Percentiles rank a stretch among this genome's conserved stretches.
Conservation (phyloP, 306 rosid species). For the Quercus variabilis region DNA sequence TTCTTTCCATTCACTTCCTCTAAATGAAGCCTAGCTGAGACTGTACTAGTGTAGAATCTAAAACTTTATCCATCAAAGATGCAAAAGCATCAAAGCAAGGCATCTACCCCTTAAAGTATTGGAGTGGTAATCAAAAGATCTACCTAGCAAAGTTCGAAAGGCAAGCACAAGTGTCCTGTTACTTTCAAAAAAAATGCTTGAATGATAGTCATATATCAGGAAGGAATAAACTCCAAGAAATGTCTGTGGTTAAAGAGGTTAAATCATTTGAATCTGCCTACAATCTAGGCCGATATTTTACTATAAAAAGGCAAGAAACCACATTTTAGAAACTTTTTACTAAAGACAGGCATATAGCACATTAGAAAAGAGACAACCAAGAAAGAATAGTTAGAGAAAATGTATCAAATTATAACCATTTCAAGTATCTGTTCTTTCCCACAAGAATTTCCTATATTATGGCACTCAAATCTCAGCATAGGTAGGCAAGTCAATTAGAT, state of each 20-base stretch:
- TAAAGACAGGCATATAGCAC: background rate
- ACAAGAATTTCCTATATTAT: background rate
- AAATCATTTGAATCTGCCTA: too few relatives aligned
- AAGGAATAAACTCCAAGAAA: background rate
- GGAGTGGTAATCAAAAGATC: background rate
- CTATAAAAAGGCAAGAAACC: background rate
- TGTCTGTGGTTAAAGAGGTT: too few relatives aligned
- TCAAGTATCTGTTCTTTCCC: background rate
- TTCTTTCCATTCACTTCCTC: background rate
- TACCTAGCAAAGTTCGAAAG: background rate
- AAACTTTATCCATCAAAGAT: background rate
- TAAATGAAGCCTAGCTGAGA: background rate
- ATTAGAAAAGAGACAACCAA: background rate
- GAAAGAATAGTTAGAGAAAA: background rate
- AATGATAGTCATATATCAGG: background rate
- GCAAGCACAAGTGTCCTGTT: background rate
- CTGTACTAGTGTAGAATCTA: background rate
- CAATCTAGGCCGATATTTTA: too few relatives aligned
- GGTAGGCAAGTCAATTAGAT: too few relatives aligned
- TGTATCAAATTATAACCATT: background rate
- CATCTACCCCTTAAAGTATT: background rate
- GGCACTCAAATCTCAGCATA: background rate
- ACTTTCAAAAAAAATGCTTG: background rate
- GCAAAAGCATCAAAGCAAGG: background rate
- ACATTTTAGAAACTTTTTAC: background rate